Base-by-base conservation (phyloP, 2,329 filamentous ascomycete species). In the Saccharata proteae region DNA sequence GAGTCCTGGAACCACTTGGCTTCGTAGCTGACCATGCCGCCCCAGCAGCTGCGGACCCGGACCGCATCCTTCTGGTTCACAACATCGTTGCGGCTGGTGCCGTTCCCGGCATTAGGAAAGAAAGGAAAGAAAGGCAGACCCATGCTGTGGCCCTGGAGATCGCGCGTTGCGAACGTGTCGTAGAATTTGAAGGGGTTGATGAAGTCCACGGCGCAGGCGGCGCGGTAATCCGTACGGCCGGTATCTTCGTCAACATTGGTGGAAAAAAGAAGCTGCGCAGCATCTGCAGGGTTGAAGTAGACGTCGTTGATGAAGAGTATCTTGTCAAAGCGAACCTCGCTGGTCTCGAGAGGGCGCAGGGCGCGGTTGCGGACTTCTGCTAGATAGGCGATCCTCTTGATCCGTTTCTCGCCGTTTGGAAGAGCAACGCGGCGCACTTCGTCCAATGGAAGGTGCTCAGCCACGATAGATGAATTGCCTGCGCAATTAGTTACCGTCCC, bases 11-110 rank as follows among this genome's bases (percentile, higher is more conserved):
- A 69, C 51, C 69, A 74, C 27, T 57, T 55, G 2, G 70, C 74
- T 45, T 77, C 67, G 52, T 76, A 76, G 2, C 71, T 71, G 3
- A 73, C 75, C 70, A 84, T 83, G 14, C 80, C 80, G 31, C 78
- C 77, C 80, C 80, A 85, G n/a, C n/a, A 85, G 40, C 74, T 76
- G 43, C 68, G 70, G 1, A 84, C 79, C 6, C 73, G 67, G 2
- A 85, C 78, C 0, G 77, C 70, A 41, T 77, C 72, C 21, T 51
- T 65, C 34, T 72, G 69, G 0, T 58, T 58, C 2, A 80, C 51
- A 12, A 83, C 74, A 47, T 80, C 77, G 4, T 62, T 59, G 26
- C 78, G 64, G 56, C 55, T 62, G n/a, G 43, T 48, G 1, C 59
- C 71, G 10, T 65, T 50, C 1, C 69, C 69, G 1, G 56, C 59